Base-by-base conservation (phyloP, 257 asterid species). In the Penstemon eatonii region DNA sequence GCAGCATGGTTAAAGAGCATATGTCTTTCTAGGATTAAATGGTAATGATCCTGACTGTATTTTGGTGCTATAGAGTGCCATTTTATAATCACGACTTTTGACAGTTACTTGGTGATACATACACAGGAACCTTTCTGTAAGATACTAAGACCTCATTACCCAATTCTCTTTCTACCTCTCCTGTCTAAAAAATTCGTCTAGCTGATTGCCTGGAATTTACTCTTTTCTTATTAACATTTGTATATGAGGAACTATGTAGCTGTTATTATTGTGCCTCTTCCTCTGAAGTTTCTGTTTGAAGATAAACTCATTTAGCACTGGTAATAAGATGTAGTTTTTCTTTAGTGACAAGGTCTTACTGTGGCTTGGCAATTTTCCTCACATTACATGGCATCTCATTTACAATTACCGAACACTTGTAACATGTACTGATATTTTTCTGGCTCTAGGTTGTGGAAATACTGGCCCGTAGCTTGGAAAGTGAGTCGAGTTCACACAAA, bases 391-490 rank as follows among this genome's bases (percentile, higher is more conserved):
- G 38, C 68, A 63, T 44, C 70, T 13, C 52, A 5, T 40, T 38
- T 55, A 60, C 71, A 15, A 5, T 19, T 36, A 45, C 6, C 10
- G 3, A 19, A 10, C 13, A 25, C 49, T 12, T 67, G 41, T 33
- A 66, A 44, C 42, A 51, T 60, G 64, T 66, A 13, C 15, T 71
- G 60, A 63, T 81, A 53, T 63, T 71, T 60, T 53, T 56, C 64
- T 69, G 49, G 51, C 50, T 70, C 66, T 73, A 91, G 97, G 94
- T 91, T 76, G 87, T 91, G 75, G 86, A 90, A 95, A 96, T 90
- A 77, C 33, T 25, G 33, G 33, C 33, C 2, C 2, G 12, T 46
- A 76, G 74, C 72, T 79, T 89, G 81, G 96, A 87, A 75, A 70
- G 63, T 3, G 91, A 85, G 82, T 75, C 93, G 51, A 85, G 79